Evolutionary conservation across 805 yeast species (phyloP), one percentile per base, ranked within the genome.

Genomic region (Teunomyces funiuensis): DNA sequence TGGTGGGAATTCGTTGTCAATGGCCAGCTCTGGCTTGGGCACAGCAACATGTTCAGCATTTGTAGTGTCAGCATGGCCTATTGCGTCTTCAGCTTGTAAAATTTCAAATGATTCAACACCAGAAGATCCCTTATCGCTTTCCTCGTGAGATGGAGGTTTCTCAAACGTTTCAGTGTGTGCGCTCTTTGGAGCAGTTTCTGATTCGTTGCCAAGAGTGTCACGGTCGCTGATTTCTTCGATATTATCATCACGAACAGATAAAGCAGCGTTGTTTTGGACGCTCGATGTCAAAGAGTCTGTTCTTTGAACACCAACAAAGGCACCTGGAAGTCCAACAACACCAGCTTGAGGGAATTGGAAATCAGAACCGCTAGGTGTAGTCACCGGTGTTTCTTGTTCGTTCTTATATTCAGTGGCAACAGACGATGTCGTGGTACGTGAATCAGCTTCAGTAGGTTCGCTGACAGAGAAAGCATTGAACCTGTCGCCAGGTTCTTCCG

Each of bases 221-320:
- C 71, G 64, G 39, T 70, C 74, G 43, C 74, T 69, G 5, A 66
- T 58, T 19, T 65, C 70, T 15, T 68, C 76, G 31, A 70, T 64
- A 42, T 70, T 71, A 46, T 71, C 96, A 47, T 86, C 96, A 45
- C 96, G 80, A 6, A 88, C 95, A 16, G 96, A 86, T 63, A 81
- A 79, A 0, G 97, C 90, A 2, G 97, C 88, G 60, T 91, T 89
- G 65, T 90, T 90, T 53, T 85, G 91, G 25, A 89, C 95, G 33
- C 96, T 86, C 0, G 97, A 88, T 0, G 97, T 86, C 28, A 85
- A 78, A 0, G 96, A 86, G 44, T 83, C 85, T 2, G 95, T 86
- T 53, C 93, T 43, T 73, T 79, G 71, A 5, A 70, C 72, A 6
- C 73, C 73, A 11, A 65, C 66, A 36, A 67, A 55, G 3, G 60